Evolutionary conservation across 306 rosid species (phyloP).

Genomic region (Ceratonia siliqua): DNA sequence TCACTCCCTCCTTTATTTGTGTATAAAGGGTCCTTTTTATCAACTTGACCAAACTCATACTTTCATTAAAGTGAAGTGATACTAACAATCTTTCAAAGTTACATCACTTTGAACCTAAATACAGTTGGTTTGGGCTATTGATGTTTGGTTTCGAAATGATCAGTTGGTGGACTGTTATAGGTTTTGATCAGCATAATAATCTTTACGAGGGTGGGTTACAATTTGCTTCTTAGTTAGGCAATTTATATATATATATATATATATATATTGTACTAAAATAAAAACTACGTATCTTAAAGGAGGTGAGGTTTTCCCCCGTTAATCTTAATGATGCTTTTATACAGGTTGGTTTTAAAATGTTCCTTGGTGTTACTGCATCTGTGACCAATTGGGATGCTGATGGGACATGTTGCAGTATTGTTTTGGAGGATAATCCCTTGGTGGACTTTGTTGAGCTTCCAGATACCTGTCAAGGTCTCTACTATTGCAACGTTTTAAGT

Average conservation of each 20-base stretch:
- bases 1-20: constrained; percentile 15
- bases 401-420: constrained; percentile 86
- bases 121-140: constrained; percentile 8
- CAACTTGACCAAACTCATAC: background rate
- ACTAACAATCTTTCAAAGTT: background rate
- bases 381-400: constrained; percentile 96
- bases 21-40: background rate
- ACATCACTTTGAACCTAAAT: background rate
- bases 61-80: background rate
- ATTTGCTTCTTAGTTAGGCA: constrained; percentile 21
- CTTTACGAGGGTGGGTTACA: background rate
- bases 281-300: background rate
- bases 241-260: constrained; percentile 7
- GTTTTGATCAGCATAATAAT: constrained; percentile 24
- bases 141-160: constrained; percentile 12
- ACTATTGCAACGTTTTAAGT: constrained; percentile 91
- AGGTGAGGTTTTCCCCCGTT: background rate
- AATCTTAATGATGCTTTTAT: constrained; percentile 28
- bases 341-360: constrained; percentile 96
- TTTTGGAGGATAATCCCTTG: constrained; percentile 95
- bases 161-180: constrained; percentile 18
- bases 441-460: constrained; percentile 99
- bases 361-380: constrained; percentile 90
- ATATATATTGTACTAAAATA: constrained; percentile 4
- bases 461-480: constrained; percentile 89